Evolutionary conservation across 2,329 filamentous ascomycete species (phyloP).

Genomic region (Trichoderma koningiopsis): DNA sequence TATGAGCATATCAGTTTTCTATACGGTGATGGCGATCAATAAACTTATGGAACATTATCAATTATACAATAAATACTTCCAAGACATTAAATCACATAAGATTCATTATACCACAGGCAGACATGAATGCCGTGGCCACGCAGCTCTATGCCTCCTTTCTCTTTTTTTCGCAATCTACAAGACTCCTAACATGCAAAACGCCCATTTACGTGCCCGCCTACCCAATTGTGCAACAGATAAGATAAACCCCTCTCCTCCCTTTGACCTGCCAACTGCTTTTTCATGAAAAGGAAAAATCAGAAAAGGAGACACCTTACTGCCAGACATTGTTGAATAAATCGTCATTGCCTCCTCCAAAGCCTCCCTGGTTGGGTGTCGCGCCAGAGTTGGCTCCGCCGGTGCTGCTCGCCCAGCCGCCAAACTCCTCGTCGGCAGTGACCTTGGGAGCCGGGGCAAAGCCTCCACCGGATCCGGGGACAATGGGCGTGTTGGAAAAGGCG

Average conservation of each 20-base stretch:
- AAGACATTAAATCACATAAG: constrained; percentile 2
- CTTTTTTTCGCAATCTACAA: constrained; percentile 34
- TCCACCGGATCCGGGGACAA: constrained; percentile 63
- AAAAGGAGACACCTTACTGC: constrained; percentile 57
- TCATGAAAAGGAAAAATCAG: neutral
- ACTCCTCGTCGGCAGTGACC: constrained; percentile 88
- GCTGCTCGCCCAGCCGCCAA: constrained; percentile 90
- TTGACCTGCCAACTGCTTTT: constrained; percentile 19
- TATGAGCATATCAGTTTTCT: constrained; percentile 7
- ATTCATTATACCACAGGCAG: constrained; percentile 11
- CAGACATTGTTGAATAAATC: constrained; percentile 97
- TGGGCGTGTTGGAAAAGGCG: constrained; percentile 60
- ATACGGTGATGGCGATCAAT: neutral
- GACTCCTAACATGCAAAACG: constrained; percentile 39
- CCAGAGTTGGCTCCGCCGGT: constrained; percentile 47
- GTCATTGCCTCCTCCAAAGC: constrained; percentile 69
- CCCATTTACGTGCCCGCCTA: constrained; percentile 37
- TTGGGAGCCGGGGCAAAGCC: constrained; percentile 67
- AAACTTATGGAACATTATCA: constrained; percentile 7
- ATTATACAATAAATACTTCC: constrained; percentile 15
- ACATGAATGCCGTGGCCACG: neutral
- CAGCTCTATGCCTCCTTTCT: constrained; percentile 23
- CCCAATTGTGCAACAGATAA: constrained; percentile 30
- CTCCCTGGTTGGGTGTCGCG: constrained; percentile 55
- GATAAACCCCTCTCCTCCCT: constrained; percentile 28